A percentile compares a stretch with the other conserved stretches of the same genome.
Conservation (phyloP, 2,329 filamentous ascomycete species). For the Diaporthe sp. region DNA sequence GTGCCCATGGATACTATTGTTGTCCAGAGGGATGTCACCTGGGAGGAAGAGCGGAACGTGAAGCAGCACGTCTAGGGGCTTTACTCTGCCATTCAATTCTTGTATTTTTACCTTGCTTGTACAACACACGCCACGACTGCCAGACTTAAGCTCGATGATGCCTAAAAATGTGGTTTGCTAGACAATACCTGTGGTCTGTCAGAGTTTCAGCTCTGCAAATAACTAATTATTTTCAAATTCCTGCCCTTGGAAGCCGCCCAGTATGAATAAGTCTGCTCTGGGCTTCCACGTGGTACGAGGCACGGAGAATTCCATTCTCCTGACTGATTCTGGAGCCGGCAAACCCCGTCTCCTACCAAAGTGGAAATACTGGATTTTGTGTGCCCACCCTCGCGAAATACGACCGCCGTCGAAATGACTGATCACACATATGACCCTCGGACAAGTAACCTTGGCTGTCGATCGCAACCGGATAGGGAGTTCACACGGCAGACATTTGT, state of each 20-base stretch:
- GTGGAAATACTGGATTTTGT: not conserved
- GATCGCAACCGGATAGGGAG: not conserved
- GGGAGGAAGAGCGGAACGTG: not conserved
- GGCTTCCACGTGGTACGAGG: not conserved
- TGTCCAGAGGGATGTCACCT: not conserved
- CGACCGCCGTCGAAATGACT: not conserved
- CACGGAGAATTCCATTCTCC: too few species aligned
- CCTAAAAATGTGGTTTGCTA: too few species aligned
- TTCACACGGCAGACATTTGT: not conserved
- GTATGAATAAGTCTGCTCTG: accelerated
- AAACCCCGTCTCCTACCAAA: not conserved
- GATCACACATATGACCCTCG: not conserved
- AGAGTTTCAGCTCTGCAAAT: not conserved
- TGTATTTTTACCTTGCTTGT: not conserved
- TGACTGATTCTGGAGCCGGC: not conserved
- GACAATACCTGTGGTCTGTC: not conserved
- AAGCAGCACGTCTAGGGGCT: not conserved
- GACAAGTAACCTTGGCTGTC: not conserved
- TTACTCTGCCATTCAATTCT: not conserved
- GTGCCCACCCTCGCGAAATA: slow-evolving; percentile 2
- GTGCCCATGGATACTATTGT: not conserved
- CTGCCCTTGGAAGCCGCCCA: not conserved
- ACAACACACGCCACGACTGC: too few species aligned
- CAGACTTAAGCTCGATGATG: not conserved
- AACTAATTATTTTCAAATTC: too few species aligned